Conservation (phyloP, 176 grass and related monocot species). For the Secale cereale region DNA sequence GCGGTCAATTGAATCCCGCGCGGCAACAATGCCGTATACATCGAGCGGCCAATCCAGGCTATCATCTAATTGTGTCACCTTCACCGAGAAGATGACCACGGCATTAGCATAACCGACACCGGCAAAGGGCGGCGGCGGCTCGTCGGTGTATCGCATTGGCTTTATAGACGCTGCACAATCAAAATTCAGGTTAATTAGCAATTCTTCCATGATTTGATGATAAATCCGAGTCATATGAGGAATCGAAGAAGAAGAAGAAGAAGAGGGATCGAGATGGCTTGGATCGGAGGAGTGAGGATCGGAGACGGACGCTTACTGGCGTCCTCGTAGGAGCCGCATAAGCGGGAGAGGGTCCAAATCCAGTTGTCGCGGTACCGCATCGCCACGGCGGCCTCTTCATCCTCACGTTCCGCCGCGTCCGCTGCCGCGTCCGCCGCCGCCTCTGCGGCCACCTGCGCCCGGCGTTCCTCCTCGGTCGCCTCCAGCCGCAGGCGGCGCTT, state of each 20-base stretch:
- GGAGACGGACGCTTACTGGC: neutral
- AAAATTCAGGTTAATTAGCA: neutral
- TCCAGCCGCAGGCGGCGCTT: neutral
- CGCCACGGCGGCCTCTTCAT: neutral
- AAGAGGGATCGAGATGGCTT: neutral
- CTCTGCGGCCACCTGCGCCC: no score
- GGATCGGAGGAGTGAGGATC: neutral
- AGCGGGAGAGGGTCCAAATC: no score
- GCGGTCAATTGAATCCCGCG: neutral
- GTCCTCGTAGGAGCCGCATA: neutral
- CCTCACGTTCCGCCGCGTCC: no score
- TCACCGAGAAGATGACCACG: neutral
- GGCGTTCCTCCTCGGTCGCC: neutral
- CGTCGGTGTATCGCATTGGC: neutral
- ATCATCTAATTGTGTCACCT: neutral
- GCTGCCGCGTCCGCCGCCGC: no score
- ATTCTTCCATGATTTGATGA: neutral
- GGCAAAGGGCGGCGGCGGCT: neutral
- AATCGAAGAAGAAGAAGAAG: no score
- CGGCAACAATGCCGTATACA: neutral
- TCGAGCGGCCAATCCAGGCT: neutral
- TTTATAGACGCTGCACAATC: neutral
- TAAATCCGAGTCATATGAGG: neutral
- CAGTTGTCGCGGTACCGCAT: neutral
- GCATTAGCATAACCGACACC: neutral